Base-by-base conservation (phyloP, 2,329 filamentous ascomycete genomes). In the Fusarium odoratissimum region DNA sequence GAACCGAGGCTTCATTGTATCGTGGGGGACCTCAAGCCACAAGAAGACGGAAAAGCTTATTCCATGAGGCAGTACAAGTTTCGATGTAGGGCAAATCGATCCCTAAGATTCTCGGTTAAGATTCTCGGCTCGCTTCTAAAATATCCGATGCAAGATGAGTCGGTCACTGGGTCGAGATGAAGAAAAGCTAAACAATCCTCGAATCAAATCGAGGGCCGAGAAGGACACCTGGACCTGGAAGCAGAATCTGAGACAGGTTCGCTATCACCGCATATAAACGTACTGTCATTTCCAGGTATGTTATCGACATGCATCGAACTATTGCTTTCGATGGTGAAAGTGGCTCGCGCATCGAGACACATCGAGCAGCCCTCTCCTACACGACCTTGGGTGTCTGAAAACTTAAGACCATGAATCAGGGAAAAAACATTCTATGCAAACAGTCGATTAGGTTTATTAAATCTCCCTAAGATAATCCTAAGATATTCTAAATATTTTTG, bases 91-190 rank as follows among this genome's bases (percentile, higher is more conserved):
- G 31, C 41, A 49, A 54, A 52, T 31, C 51, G 28, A 21, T 41
- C 33, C 23, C 23, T 60, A 21, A 61, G 64, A 60, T 67, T 71
- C 54, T 42, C 49, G 67, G 65, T 42, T 64, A 46, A 33, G 30
- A 65, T 64, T 59, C 60, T 64, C 52, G 65, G 66, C 73, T 71
- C 52, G 56, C 54, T 73, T 60, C 64, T 38, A 61, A 67, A 61
- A 38, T 65, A 58, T 35, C 54, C 61, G 61, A 73, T 73, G 63
- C 69, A 69, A 66, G 71, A 63, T 73, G 66, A 68, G 61, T 63
- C 57, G 61, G 30, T 30, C 42, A 37, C 49, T 42, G 61, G 30
- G 33, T 49, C 25, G 42, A 56, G 51, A 56, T 58, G 41, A 58
- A 58, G 31, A 51, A 54, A 64, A 54, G 38, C 33, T 49, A 16